Percentiles rank a stretch among this genome's conserved stretches.
Conservation (phyloP, 306 rosid genomes). For the Phaseolus lunatus region DNA sequence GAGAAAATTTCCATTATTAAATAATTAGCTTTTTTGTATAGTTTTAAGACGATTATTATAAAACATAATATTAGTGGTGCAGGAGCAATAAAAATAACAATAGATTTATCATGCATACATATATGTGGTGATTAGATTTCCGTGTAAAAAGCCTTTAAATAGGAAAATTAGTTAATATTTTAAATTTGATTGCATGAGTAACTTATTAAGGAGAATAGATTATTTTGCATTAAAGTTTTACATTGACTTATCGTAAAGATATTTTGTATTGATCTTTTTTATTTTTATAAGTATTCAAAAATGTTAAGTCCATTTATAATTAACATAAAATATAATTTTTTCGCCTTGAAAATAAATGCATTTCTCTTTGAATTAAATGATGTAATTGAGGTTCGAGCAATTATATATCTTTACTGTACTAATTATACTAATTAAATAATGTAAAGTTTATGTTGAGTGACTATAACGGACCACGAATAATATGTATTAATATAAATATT, state of each 20-base stretch:
- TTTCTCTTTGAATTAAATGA: neutral
- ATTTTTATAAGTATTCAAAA: neutral
- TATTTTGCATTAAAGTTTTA: neutral
- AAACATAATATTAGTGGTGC: neutral
- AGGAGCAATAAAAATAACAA: neutral
- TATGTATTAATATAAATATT: too few species aligned
- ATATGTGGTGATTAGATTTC: neutral
- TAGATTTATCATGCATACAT: neutral
- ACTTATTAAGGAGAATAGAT: neutral
- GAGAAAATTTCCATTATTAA: neutral
- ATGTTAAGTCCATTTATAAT: neutral
- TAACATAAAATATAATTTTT: neutral
- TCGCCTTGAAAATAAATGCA: neutral
- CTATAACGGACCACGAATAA: too few species aligned
- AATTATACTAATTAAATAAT: neutral
- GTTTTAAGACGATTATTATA: neutral
- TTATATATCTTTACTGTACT: neutral
- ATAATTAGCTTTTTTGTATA: neutral
- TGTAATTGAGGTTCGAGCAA: slow-evolving; percentile 4
- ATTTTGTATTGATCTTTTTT: neutral
- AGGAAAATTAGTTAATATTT: neutral
- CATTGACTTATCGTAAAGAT: neutral
- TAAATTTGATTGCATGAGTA: neutral
- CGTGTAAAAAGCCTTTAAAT: neutral
- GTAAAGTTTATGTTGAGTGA: too few species aligned